Evolutionary conservation across 345 rosid genomes (phyloP).

Genomic region (Populus euphratica): DNA sequence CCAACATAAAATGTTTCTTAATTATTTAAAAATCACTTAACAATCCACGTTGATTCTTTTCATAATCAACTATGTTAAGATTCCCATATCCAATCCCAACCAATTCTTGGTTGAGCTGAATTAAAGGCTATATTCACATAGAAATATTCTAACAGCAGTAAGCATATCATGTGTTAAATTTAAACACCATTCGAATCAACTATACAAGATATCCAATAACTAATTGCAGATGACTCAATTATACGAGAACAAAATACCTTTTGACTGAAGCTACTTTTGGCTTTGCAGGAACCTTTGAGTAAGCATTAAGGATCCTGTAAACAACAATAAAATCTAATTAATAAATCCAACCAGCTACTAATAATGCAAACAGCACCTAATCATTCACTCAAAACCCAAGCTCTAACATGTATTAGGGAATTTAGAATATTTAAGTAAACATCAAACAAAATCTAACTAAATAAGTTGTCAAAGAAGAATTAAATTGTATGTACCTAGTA

Average conservation of each 20-base stretch:
- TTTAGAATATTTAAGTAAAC: not conserved
- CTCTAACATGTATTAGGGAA: not conserved
- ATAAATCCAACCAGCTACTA: not conserved
- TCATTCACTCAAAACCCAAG: not conserved
- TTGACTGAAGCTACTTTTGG: constrained; percentile 50
- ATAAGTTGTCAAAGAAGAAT: not conserved
- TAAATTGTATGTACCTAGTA: constrained; percentile 49
- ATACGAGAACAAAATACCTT: constrained; percentile 17
- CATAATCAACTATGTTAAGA: not conserved
- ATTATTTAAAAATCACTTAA: not conserved
- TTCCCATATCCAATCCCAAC: not conserved
- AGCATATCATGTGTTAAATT: not conserved
- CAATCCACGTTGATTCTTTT: not conserved
- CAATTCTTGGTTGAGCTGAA: not conserved
- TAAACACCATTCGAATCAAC: not conserved
- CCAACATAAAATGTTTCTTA: not conserved
- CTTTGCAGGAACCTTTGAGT: constrained; percentile 78
- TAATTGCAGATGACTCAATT: not conserved
- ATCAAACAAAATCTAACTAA: not conserved
- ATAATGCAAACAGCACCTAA: not conserved
- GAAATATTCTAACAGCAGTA: not conserved
- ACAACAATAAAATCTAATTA: constrained; percentile 9
- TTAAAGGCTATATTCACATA: not conserved
- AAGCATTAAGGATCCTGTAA: constrained; percentile 79
- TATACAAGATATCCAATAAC: not conserved